phyloP scores from a whole-genome alignment of 805 yeast species.

The Sugiyamaella valdiviana region DNA sequence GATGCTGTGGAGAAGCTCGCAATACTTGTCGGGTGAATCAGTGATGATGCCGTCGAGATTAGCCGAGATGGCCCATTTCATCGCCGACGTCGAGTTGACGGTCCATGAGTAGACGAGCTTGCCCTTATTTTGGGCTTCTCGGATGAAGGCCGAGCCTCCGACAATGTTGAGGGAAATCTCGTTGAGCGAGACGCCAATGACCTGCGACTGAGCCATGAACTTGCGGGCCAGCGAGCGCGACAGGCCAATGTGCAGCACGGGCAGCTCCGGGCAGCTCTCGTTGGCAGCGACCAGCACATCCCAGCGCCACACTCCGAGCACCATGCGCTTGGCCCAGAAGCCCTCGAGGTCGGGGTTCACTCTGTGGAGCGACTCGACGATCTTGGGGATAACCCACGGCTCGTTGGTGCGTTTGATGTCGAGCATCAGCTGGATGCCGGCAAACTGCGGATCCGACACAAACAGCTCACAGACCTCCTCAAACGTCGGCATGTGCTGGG shows the following conservation, averaged over 20 bases:
- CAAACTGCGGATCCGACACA: constrained; percentile 28
- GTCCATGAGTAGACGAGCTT: constrained; percentile 49
- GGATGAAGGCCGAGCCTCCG: constrained; percentile 33
- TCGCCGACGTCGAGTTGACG: constrained; percentile 36
- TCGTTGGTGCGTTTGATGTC: constrained; percentile 47
- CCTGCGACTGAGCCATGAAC: constrained; percentile 41
- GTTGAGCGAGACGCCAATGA: constrained; percentile 51
- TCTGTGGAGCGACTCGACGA: constrained; percentile 33
- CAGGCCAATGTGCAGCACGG: constrained; percentile 36
- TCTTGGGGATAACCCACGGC: constrained; percentile 38
- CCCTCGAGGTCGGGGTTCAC: constrained; percentile 35
- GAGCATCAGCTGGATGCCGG: constrained; percentile 38
- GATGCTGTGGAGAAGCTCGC: constrained; percentile 8
- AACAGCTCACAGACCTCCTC: constrained; percentile 38
- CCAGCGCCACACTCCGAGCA: constrained; percentile 49
- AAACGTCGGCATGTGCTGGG: constrained; percentile 39
- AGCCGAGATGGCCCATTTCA: constrained; percentile 34
- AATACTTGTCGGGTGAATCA: constrained; percentile 28
- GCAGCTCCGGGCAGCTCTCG: constrained; percentile 33
- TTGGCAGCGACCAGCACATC: constrained; percentile 42
- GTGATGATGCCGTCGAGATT: constrained; percentile 39
- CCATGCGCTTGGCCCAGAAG: constrained; percentile 42
- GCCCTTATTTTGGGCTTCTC: constrained; percentile 28
- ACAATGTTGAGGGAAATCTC: constrained; percentile 40
- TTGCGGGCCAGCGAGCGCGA: constrained; percentile 31